Evolutionary conservation across 1,284 basidiomycete species (phyloP).

Genomic region (Ustilago vetiveriae): DNA sequence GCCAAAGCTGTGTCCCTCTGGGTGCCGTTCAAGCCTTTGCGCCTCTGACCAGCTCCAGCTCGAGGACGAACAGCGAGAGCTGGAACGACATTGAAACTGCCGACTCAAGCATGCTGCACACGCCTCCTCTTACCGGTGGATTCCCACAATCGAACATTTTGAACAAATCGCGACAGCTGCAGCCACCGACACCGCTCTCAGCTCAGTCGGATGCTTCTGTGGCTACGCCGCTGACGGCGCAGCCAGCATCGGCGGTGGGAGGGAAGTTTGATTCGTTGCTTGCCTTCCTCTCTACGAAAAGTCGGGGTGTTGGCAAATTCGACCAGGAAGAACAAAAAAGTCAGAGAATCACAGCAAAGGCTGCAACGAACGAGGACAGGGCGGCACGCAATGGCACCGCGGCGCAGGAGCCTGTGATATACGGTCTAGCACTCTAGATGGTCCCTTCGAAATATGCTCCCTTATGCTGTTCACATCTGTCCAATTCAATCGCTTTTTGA

Average conservation of each 20-base stretch:
- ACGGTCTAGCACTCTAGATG: conserved; percentile 11
- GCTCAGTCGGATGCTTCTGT: conserved; percentile 5
- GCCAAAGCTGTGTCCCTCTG: conserved; percentile 5
- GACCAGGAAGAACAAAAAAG: neutral
- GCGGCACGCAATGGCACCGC: too few species aligned
- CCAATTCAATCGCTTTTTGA: too few species aligned
- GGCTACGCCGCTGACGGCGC: conserved; percentile 6
- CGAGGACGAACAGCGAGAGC: neutral
- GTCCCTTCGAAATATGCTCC: too few species aligned
- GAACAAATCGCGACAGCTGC: neutral
- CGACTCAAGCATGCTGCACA: conserved; percentile 7
- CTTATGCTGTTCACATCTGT: too few species aligned
- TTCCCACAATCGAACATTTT: neutral
- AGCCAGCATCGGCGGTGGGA: neutral
- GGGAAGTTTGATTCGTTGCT: conserved; percentile 23
- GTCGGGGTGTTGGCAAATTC: neutral
- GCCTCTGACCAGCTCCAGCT: neutral
- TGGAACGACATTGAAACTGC: neutral
- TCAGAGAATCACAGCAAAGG: neutral
- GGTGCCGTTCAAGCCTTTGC: neutral
- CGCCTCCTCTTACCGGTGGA: conserved; percentile 14
- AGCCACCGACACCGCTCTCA: conserved; percentile 19
- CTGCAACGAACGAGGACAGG: too few species aligned
- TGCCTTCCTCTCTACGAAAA: conserved; percentile 13
- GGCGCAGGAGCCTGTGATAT: conserved; percentile 1